Conservation (phyloP, 306 rosid species). For the Dalbergia cochinchinensis region DNA sequence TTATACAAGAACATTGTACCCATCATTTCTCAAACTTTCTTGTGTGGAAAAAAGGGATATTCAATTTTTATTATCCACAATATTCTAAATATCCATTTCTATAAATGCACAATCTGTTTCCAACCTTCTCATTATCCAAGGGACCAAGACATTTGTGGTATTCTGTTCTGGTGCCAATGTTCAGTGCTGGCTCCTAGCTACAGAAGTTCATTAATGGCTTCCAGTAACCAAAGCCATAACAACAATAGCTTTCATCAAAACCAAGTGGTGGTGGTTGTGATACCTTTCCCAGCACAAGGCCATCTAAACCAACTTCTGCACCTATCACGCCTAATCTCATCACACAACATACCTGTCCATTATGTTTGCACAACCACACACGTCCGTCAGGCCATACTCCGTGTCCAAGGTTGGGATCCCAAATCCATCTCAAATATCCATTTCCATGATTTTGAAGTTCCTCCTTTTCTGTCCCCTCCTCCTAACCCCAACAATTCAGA, state of each 20-base stretch:
- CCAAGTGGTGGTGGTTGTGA: neutral
- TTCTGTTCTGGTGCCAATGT: too few relatives aligned
- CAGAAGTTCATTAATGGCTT: neutral
- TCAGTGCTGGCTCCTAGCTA: too few relatives aligned
- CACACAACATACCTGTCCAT: neutral
- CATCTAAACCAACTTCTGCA: neutral
- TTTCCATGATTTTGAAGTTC: constrained; percentile 57
- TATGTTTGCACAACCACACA: neutral
- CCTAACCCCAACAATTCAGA: constrained; percentile 52
- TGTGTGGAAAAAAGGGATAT: too few relatives aligned
- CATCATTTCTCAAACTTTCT: too few relatives aligned
- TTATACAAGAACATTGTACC: too few relatives aligned
- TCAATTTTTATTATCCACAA: too few relatives aligned
- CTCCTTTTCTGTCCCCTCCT: constrained; percentile 52
- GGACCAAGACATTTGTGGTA: too few relatives aligned
- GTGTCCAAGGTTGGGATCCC: constrained; percentile 62
- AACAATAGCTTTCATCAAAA: too few relatives aligned
- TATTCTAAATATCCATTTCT: too few relatives aligned
- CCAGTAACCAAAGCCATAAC: neutral
- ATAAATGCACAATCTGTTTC: too few relatives aligned
- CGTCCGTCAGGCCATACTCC: constrained; percentile 8
- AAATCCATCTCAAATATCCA: constrained; percentile 50
- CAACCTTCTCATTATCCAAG: too few relatives aligned
- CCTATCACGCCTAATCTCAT: neutral
- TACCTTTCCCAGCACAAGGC: constrained; percentile 8